phyloP scores from a whole-genome alignment of 768 basidiomycete species.

The Tylopilus sp. region DNA sequence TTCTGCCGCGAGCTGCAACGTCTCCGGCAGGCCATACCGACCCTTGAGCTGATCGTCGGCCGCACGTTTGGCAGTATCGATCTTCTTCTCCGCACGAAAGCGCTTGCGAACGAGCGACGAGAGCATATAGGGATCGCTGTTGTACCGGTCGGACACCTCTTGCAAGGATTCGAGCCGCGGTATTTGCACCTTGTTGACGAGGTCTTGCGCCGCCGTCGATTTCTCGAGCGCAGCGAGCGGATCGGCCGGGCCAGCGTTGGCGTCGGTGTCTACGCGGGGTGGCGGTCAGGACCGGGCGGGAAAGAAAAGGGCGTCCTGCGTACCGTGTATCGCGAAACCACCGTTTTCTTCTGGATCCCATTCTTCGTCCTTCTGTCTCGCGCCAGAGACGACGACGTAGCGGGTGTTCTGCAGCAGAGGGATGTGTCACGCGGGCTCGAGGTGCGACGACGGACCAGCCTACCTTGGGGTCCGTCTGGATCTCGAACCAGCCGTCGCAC shows the following conservation, averaged over 20 bases:
- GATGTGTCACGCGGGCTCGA: background rate
- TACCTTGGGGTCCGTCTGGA: slow-evolving; percentile 96
- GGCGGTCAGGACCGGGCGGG: background rate
- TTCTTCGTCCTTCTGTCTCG: slow-evolving; percentile 91
- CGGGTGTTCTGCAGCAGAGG: slow-evolving; percentile 81
- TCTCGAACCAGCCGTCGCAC: slow-evolving; percentile 96
- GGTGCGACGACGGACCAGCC: slow-evolving; percentile 10
- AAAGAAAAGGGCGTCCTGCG: slow-evolving; percentile 5
- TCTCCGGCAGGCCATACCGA: slow-evolving; percentile 73
- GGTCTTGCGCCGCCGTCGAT: slow-evolving; percentile 71
- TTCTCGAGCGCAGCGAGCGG: slow-evolving; percentile 90
- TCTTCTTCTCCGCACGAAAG: slow-evolving; percentile 86
- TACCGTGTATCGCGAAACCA: slow-evolving; percentile 85
- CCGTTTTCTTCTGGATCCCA: slow-evolving; percentile 98
- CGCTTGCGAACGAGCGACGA: slow-evolving; percentile 72
- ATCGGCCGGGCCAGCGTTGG: slow-evolving; percentile 60
- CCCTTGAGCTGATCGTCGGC: slow-evolving; percentile 71
- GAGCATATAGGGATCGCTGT: slow-evolving; percentile 82
- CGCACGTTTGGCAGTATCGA: slow-evolving; percentile 62
- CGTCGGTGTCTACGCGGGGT: slow-evolving; percentile 59
- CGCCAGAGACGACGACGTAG: slow-evolving; percentile 90
- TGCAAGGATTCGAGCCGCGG: slow-evolving; percentile 83
- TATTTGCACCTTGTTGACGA: slow-evolving; percentile 67
- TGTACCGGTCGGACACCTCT: slow-evolving; percentile 70
- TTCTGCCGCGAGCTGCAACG: slow-evolving; percentile 62